Evolutionary conservation across 2,329 filamentous ascomycete genomes (phyloP).

Genomic region (Cercospora citrullina): DNA sequence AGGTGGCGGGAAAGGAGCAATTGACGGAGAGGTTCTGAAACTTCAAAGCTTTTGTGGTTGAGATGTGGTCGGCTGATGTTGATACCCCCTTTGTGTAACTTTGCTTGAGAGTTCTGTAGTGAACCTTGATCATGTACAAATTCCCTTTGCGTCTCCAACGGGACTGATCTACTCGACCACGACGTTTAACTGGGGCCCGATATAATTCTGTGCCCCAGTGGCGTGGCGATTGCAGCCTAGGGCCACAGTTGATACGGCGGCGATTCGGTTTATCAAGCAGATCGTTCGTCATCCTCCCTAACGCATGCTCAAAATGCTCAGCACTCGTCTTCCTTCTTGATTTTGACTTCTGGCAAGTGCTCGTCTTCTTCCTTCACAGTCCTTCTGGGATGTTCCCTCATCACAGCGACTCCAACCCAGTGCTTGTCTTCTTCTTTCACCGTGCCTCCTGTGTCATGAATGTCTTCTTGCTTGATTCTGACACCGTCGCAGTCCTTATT

Average conservation of each 20-base stretch:
- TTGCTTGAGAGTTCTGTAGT: not conserved
- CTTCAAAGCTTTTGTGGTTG: not conserved
- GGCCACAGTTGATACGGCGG: no score
- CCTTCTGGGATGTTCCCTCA: not conserved
- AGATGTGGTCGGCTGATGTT: not conserved
- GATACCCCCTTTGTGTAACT: not conserved
- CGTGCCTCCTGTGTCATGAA: not conserved
- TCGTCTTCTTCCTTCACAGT: not conserved
- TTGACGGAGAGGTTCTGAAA: not conserved
- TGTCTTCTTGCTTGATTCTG: not conserved
- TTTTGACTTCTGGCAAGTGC: not conserved
- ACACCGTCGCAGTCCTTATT: not conserved
- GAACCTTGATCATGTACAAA: not conserved
- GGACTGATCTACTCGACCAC: no score
- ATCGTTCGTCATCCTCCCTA: no score
- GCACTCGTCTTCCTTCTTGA: not conserved
- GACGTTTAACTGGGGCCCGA: no score
- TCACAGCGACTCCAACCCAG: not conserved
- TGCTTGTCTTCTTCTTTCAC: not conserved
- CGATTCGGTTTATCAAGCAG: no score
- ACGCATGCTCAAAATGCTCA: not conserved
- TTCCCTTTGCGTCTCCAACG: no score
- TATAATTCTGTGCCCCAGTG: no score
- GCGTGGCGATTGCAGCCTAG: no score
- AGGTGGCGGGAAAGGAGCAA: not conserved